These are phyloP conservation scores for Musa balbisiana DNA, from an alignment of 202 grass and related monocot genomes.

Conservation along the genomic window DNA sequence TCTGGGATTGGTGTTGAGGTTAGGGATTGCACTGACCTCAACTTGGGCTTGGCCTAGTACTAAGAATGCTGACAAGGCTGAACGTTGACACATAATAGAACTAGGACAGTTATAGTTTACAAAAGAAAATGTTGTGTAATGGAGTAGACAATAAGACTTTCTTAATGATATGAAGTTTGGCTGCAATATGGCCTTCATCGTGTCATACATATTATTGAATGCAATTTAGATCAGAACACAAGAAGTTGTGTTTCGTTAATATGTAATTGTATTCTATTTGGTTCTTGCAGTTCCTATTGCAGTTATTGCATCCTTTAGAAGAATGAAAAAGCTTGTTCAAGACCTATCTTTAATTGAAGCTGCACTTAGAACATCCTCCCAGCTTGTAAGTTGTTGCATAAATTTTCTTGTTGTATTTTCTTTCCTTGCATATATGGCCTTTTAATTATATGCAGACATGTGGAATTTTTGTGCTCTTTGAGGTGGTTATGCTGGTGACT, in stretches of 20 bases:
- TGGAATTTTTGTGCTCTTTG: neutral
- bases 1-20: neutral
- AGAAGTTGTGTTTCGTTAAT: neutral
- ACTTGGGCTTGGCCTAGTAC: neutral
- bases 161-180: neutral
- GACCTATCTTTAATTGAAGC: conserved; percentile 59
- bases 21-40: neutral
- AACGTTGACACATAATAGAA: neutral
- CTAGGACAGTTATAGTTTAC: neutral
- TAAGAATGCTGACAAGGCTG: no score
- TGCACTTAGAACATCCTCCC: conserved; percentile 73
- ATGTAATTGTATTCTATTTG: conserved; percentile 1
- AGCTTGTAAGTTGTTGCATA: conserved; percentile 54
- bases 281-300: conserved; percentile 60
- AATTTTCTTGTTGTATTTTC: neutral
- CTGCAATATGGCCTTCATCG: neutral
- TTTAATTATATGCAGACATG: conserved; percentile 1
- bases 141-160: neutral
- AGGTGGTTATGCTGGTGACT: neutral
- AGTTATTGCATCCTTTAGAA: conserved; percentile 77
- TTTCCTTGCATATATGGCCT: neutral
- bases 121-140: neutral
- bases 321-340: conserved; percentile 82
- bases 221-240: neutral
- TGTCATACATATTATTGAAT: neutral